A percentile compares a stretch with the other conserved stretches of the same genome.
phyloP scores from a whole-genome alignment of 1,284 basidiomycete species.

The Sphagnurus paluster region DNA sequence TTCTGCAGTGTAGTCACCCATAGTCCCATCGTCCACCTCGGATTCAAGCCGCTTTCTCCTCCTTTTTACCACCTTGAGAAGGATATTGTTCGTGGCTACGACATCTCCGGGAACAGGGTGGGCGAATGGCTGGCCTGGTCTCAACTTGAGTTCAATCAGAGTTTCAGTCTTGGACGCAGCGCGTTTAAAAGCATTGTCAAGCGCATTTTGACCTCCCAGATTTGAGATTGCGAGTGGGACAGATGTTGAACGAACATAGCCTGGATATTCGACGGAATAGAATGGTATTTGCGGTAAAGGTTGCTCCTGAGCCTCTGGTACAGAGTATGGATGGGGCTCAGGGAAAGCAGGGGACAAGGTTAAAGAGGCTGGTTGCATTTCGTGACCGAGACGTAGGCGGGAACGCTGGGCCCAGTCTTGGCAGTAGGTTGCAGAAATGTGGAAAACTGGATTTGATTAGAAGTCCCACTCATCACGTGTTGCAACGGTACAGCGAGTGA shows the following conservation, averaged over 20 bases:
- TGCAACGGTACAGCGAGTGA: too few species aligned
- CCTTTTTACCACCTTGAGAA: slow-evolving; percentile 79
- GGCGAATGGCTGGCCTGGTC: slow-evolving; percentile 71
- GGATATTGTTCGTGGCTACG: slow-evolving; percentile 72
- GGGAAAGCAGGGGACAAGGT: background rate
- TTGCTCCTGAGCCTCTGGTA: slow-evolving; percentile 28
- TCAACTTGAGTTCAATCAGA: slow-evolving; percentile 73
- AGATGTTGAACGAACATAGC: slow-evolving; percentile 71
- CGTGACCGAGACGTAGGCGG: too few species aligned
- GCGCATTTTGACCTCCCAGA: slow-evolving; percentile 65
- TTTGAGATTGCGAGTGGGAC: slow-evolving; percentile 61
- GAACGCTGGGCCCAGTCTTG: too few species aligned
- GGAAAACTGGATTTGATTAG: too few species aligned
- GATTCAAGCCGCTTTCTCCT: slow-evolving; percentile 34
- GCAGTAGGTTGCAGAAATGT: too few species aligned
- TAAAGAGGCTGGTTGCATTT: slow-evolving; percentile 17
- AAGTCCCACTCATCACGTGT: too few species aligned
- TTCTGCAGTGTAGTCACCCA: slow-evolving; percentile 80
- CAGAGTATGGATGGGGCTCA: slow-evolving; percentile 5
- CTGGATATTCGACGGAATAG: slow-evolving; percentile 89
- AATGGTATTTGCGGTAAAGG: slow-evolving; percentile 62
- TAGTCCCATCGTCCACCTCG: slow-evolving; percentile 31
- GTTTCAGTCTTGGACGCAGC: slow-evolving; percentile 57
- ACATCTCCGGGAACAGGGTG: slow-evolving; percentile 84
- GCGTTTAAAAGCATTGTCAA: slow-evolving; percentile 77